phyloP scores from a whole-genome alignment of 1,139 yeast species.

The Debaryomyces subglobosus region DNA sequence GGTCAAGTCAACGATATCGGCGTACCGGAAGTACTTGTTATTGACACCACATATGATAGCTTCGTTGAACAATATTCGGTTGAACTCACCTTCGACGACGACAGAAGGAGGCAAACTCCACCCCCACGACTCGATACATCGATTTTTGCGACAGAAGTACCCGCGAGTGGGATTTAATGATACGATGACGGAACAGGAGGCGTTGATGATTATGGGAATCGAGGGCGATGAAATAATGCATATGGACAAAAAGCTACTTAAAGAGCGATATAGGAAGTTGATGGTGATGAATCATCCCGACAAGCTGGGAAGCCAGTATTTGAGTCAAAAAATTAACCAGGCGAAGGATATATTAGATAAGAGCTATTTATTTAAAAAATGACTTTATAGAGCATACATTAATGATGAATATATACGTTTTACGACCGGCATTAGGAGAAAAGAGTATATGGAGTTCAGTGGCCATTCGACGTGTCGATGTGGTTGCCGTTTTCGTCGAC shows the following conservation, averaged over 20 bases:
- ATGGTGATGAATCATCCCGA: conserved; percentile 92
- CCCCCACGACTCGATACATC: conserved; percentile 23
- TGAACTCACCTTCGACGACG: conserved; percentile 21
- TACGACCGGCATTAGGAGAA: not conserved
- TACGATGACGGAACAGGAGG: conserved; percentile 65
- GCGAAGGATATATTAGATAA: conserved; percentile 69
- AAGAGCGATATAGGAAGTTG: conserved; percentile 57
- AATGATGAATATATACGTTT: conserved; percentile 6
- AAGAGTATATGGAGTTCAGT: not conserved
- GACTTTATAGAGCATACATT: conserved; percentile 1
- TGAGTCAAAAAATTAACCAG: conserved; percentile 75
- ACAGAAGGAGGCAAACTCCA: conserved; percentile 13
- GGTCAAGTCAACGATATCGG: conserved; percentile 50
- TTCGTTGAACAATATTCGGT: conserved; percentile 46
- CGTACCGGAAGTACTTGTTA: conserved; percentile 43
- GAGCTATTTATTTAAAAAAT: conserved; percentile 46
- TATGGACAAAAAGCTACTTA: conserved; percentile 46
- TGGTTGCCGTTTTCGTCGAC: conserved; percentile 11
- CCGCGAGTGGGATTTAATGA: conserved; percentile 51
- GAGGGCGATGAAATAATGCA: conserved; percentile 53
- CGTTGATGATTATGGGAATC: conserved; percentile 57
- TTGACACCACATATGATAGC: conserved; percentile 63
- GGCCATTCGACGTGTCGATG: not conserved
- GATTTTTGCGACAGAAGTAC: conserved; percentile 33
- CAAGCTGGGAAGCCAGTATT: conserved; percentile 69